Evolutionary conservation across 2,329 filamentous ascomycete genomes (phyloP).

Genomic region (Lachnum nothofagi): DNA sequence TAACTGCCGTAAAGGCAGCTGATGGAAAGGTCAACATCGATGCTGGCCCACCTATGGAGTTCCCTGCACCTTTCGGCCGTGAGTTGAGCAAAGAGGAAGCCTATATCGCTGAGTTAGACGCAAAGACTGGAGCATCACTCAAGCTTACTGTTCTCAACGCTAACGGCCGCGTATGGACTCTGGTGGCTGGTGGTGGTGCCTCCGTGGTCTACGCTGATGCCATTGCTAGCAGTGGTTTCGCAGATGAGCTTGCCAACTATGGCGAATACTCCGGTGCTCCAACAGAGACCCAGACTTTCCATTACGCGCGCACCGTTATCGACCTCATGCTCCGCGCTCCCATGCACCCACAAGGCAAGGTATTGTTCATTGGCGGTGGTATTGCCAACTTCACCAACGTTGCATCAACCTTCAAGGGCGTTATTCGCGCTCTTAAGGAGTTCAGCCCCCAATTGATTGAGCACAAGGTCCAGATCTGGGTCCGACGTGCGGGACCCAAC

Average conservation of each 20-base stretch:
- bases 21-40: constrained; percentile 84
- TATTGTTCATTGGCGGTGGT: constrained; percentile 98
- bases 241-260: constrained; percentile 96
- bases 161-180: constrained; percentile 90
- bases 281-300: constrained; percentile 97
- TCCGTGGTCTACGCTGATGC: constrained; percentile 98
- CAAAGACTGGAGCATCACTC: constrained; percentile 97
- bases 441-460: constrained; percentile 79
- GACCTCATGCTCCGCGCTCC: constrained; percentile 96
- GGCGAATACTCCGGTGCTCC: constrained; percentile 99
- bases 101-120: constrained; percentile 97
- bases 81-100: constrained; percentile 98
- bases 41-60: constrained; percentile 95
- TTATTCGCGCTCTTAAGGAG: constrained; percentile 92
- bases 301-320: constrained; percentile 95
- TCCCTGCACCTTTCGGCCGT: constrained; percentile 97
- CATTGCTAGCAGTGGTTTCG: constrained; percentile 93
- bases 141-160: constrained; percentile 96
- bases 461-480: constrained; percentile 99
- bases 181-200: constrained; percentile 98
- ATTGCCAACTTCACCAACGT: constrained; percentile 99
- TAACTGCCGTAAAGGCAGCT: constrained; percentile 60
- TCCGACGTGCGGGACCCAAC: constrained; percentile 84
- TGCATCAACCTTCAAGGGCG: constrained; percentile 98
- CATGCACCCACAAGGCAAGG: constrained; percentile 81